Evolutionary conservation across 176 grass and related monocot genomes (phyloP).

Genomic region (Pharus latifolius): DNA sequence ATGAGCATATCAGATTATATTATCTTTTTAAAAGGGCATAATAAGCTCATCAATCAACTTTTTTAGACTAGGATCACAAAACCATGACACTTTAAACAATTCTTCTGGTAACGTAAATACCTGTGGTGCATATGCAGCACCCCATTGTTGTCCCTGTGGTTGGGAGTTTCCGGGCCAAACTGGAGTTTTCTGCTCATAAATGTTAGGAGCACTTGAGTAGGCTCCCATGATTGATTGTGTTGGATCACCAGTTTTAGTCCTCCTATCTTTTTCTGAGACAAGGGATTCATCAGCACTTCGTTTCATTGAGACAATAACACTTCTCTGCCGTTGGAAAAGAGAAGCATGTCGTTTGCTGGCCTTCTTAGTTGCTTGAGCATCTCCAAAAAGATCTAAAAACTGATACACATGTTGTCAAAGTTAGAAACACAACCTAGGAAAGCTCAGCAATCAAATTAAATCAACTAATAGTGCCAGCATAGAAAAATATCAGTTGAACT

Average conservation of each 20-base stretch:
- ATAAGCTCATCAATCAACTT: too few relatives aligned
- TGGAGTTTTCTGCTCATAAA: constrained; percentile 43
- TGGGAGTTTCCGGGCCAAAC: constrained; percentile 46
- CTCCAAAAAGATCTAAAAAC: constrained; percentile 97
- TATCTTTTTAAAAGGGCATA: too few relatives aligned
- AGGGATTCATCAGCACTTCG: constrained; percentile 66
- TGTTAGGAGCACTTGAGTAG: constrained; percentile 57
- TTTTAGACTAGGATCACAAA: too few relatives aligned
- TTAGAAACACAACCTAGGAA: too few relatives aligned
- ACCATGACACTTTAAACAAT: too few relatives aligned
- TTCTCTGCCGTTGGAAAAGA: constrained; percentile 60
- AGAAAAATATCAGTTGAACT: too few relatives aligned
- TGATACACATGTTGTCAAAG: too few relatives aligned
- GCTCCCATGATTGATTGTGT: constrained; percentile 37
- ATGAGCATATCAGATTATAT: too few relatives aligned
- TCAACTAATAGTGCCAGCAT: background rate
- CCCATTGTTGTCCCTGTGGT: constrained; percentile 54
- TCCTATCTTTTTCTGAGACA: constrained; percentile 62
- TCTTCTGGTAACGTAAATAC: too few relatives aligned
- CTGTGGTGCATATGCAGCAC: constrained; percentile 56
- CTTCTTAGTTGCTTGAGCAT: constrained; percentile 78
- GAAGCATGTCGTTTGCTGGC: constrained; percentile 46
- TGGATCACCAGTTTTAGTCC: constrained; percentile 43
- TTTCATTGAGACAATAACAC: constrained; percentile 63
- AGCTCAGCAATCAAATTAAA: too few relatives aligned